These are phyloP conservation scores for Moesziomyces parantarcticus DNA, from an alignment of 1,284 basidiomycete species.

Conservation along the genomic window DNA sequence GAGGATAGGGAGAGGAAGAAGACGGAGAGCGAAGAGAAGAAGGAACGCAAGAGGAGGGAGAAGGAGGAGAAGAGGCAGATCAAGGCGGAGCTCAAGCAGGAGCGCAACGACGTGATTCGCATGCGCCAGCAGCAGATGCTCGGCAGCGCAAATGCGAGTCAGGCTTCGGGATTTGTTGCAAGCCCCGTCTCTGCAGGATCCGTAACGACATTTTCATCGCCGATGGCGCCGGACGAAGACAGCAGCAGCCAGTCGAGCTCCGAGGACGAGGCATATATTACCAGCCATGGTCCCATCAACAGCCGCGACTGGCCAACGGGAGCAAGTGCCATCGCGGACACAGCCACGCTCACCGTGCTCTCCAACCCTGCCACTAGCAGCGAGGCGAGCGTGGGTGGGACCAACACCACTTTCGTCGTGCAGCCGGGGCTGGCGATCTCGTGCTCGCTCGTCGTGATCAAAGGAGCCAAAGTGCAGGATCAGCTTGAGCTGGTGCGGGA, in stretches of 20 bases:
- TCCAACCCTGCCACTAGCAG: constrained; percentile 1
- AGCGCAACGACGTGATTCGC: constrained; percentile 13
- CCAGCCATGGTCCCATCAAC: constrained; percentile 16
- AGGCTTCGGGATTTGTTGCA: background rate
- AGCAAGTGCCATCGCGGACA: constrained; percentile 6
- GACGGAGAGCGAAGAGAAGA: constrained; percentile 5
- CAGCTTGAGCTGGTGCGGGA: constrained; percentile 1
- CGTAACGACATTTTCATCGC: too few species aligned
- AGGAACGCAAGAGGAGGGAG: constrained; percentile 9
- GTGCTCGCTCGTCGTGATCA: constrained; percentile 19
- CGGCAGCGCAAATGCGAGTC: background rate
- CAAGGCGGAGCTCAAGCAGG: constrained; percentile 23
- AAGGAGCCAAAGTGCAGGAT: constrained; percentile 2
- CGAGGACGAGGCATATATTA: constrained; percentile 2
- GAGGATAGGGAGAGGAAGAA: constrained; percentile 10
- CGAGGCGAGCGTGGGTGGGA: constrained; percentile 2
- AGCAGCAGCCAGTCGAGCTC: constrained; percentile 2
- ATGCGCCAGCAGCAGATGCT: constrained; percentile 22
- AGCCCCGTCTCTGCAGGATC: constrained; percentile 4
- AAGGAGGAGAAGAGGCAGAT: constrained; percentile 28
- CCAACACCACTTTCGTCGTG: constrained; percentile 16
- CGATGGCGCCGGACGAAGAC: background rate
- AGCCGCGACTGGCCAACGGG: background rate
- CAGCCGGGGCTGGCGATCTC: constrained; percentile 23
- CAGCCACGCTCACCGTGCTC: constrained; percentile 27